A percentile compares a stretch with the other conserved stretches of the same genome.
phyloP scores from a whole-genome alignment of 257 asterid genomes.

The Ligustrum vulgare region DNA sequence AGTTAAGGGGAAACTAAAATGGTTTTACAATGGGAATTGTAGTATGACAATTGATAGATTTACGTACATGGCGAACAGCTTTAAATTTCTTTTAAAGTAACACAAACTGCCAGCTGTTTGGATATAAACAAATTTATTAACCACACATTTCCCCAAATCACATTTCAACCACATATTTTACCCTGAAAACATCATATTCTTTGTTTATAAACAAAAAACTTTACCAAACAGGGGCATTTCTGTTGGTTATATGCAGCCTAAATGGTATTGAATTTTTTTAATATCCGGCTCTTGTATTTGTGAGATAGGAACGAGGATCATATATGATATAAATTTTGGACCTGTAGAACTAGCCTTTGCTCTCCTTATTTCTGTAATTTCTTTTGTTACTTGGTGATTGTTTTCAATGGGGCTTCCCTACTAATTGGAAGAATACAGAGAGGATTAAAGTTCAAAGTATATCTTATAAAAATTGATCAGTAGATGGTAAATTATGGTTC shows the following conservation, averaged over 20 bases:
- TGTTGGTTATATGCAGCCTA: background rate
- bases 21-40: background rate
- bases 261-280: background rate
- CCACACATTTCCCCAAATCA: no score
- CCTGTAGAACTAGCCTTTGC: background rate
- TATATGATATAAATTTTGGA: background rate
- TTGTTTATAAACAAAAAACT: no score
- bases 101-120: no score
- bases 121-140: no score
- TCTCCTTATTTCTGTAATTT: background rate
- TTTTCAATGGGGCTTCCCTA: background rate
- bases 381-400: background rate
- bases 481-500: background rate
- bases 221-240: no score
- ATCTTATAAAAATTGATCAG: no score
- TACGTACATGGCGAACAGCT: no score
- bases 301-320: background rate
- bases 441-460: background rate
- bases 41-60: background rate
- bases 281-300: background rate
- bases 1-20: background rate
- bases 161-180: no score
- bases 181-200: no score
- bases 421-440: background rate
- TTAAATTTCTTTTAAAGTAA: no score